Percentiles rank a stretch among this genome's conserved stretches.
Conservation (phyloP, 352 stramenopile species). For the Pythium apleroticum region DNA sequence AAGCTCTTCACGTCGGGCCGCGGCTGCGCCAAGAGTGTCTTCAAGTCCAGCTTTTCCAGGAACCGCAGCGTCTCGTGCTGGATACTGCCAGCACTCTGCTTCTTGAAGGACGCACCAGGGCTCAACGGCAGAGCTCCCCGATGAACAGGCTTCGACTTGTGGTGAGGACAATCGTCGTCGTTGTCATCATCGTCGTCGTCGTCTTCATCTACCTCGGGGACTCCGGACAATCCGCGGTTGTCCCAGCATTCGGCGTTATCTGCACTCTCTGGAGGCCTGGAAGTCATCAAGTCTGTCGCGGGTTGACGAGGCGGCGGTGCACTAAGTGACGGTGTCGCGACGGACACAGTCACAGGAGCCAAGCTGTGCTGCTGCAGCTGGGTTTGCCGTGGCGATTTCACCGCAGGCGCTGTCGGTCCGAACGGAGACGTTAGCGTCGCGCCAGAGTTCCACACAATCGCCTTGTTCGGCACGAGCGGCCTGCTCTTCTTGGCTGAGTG, state of each 20-base stretch:
- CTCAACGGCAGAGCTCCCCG: constrained; percentile 1
- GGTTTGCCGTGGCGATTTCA: constrained; percentile 9
- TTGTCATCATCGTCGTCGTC: constrained; percentile 31
- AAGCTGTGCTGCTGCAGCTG: not conserved
- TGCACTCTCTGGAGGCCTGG: constrained; percentile 21
- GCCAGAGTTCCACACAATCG: constrained; percentile 20
- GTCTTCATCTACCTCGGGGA: constrained; percentile 29
- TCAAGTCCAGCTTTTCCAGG: constrained; percentile 63
- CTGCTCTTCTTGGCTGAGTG: constrained; percentile 9
- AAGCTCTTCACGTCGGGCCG: constrained; percentile 49
- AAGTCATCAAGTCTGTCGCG: constrained; percentile 48
- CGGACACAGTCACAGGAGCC: not conserved
- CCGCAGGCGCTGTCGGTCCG: not conserved
- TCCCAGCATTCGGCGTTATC: constrained; percentile 18
- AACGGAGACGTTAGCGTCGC: constrained; percentile 21
- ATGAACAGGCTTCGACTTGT: not conserved
- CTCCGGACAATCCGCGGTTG: constrained; percentile 14
- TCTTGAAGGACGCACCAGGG: constrained; percentile 1
- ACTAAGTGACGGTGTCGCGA: constrained; percentile 19
- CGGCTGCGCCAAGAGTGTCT: constrained; percentile 56
- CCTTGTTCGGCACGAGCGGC: constrained; percentile 9
- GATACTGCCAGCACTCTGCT: constrained; percentile 6
- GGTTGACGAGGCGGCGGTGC: constrained; percentile 40
- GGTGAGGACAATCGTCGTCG: constrained; percentile 2
- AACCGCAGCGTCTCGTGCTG: constrained; percentile 55